Percentiles rank a stretch among this genome's conserved stretches.
Conservation (phyloP, 2,329 filamentous ascomycete genomes). For the Aspergillus quadrilineatus region DNA sequence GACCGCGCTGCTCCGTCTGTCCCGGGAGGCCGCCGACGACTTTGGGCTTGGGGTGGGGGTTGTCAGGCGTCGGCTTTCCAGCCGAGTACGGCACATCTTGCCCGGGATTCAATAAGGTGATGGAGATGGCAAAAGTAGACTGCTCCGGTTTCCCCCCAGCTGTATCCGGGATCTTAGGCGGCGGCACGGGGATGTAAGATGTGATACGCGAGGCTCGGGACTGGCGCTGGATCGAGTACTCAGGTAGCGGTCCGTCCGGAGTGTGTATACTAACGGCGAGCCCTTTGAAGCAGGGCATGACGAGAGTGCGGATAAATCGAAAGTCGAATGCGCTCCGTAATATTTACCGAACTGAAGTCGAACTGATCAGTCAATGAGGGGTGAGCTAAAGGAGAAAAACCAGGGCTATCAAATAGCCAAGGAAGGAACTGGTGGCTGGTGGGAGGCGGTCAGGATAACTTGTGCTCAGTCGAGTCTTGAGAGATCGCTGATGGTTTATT, state of each 20-base stretch:
- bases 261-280: conserved; percentile 96
- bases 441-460: conserved; percentile 26
- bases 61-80: conserved; percentile 72
- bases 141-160: conserved; percentile 78
- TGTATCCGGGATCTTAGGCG: conserved; percentile 71
- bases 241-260: conserved; percentile 74
- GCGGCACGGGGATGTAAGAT: conserved; percentile 93
- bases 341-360: background rate
- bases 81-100: conserved; percentile 90
- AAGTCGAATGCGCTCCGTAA: conserved; percentile 1
- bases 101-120: conserved; percentile 86
- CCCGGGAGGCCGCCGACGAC: conserved; percentile 71
- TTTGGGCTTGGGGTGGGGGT: conserved; percentile 78
- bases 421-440: conserved; percentile 22
- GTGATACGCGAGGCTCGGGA: conserved; percentile 89
- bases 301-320: conserved; percentile 15
- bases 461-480: background rate
- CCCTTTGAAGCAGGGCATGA: conserved; percentile 97
- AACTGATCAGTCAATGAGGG: conserved; percentile 1
- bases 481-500: background rate
- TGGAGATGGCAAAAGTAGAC: conserved; percentile 96
- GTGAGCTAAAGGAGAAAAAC: conserved; percentile 1
- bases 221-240: conserved; percentile 94
- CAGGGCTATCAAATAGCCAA: conserved; percentile 3
- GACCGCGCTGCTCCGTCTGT: conserved; percentile 51